Percentiles rank a stretch among this genome's conserved stretches.
Conservation (phyloP, 176 grass and related monocot genomes). For the Chrysopogon serrulatus region DNA sequence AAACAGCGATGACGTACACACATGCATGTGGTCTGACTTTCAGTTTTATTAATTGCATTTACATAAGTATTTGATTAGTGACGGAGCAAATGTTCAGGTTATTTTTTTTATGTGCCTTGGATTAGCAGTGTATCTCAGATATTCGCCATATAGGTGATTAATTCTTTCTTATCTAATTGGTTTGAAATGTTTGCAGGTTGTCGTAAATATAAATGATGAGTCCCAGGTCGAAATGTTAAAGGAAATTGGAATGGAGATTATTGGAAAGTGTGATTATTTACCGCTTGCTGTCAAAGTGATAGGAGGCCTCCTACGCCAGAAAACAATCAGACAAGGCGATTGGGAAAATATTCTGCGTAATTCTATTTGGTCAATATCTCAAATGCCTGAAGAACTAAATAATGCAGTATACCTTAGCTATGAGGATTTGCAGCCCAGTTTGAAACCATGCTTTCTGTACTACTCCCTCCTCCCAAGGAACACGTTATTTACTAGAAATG, state of each 20-base stretch:
- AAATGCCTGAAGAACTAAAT: background rate
- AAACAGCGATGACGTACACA: too few relatives aligned
- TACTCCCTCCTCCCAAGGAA: constrained; percentile 20
- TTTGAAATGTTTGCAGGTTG: background rate
- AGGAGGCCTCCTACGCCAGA: too few relatives aligned
- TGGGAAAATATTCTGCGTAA: constrained; percentile 22
- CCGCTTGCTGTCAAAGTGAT: constrained; percentile 27
- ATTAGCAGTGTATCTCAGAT: too few relatives aligned
- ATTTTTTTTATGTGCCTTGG: too few relatives aligned
- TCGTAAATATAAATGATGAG: background rate
- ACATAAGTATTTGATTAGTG: too few relatives aligned
- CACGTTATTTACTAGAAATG: background rate
- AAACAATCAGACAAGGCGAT: background rate
- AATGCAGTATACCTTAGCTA: background rate
- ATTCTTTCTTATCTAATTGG: too few relatives aligned
- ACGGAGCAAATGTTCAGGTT: too few relatives aligned
- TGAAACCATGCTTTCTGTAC: too few relatives aligned
- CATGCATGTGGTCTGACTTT: too few relatives aligned
- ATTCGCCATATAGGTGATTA: too few relatives aligned
- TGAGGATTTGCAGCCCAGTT: background rate
- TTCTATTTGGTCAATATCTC: background rate
- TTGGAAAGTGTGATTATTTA: constrained; percentile 32
- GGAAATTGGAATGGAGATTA: constrained; percentile 13
- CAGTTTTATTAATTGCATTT: too few relatives aligned
- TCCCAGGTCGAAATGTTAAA: background rate